A percentile compares a stretch with the other conserved stretches of the same genome.
Conservation (phyloP, 2,329 filamentous ascomycete species). For the Aspergillus ruber region DNA sequence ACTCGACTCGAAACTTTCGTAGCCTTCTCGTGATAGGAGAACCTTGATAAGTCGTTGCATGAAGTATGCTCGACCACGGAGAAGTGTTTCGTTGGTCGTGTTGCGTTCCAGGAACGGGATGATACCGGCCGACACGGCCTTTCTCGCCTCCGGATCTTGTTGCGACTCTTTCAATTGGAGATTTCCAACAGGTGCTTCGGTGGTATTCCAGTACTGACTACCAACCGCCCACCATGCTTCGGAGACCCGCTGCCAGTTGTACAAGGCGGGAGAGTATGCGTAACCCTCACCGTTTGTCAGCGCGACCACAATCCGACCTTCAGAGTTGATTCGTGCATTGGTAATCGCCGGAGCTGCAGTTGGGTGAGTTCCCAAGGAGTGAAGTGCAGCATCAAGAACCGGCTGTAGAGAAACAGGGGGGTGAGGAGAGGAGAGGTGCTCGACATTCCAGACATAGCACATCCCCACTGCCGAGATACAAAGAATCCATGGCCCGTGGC, state of each 20-base stretch:
- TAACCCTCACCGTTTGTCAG: slow-evolving; percentile 93
- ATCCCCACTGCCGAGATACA: slow-evolving; percentile 83
- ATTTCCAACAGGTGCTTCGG: slow-evolving; percentile 79
- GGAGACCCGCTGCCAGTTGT: slow-evolving; percentile 88
- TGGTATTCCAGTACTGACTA: slow-evolving; percentile 98
- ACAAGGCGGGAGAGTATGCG: slow-evolving; percentile 78
- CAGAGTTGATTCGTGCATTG: slow-evolving; percentile 83
- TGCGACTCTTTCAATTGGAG: slow-evolving; percentile 66
- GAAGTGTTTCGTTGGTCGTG: slow-evolving; percentile 84
- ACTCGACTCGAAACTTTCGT: slow-evolving; percentile 82
- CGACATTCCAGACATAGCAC: slow-evolving; percentile 90
- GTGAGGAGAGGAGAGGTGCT: slow-evolving; percentile 74
- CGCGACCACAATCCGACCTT: slow-evolving; percentile 79
- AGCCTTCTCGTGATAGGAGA: slow-evolving; percentile 80
- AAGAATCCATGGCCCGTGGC: slow-evolving; percentile 79
- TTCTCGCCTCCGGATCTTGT: slow-evolving; percentile 45
- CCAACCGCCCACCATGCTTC: slow-evolving; percentile 98
- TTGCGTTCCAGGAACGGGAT: slow-evolving; percentile 90
- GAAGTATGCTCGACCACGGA: slow-evolving; percentile 87
- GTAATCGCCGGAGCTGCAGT: slow-evolving; percentile 78
- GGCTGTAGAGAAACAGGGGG: slow-evolving; percentile 85
- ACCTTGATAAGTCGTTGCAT: slow-evolving; percentile 87
- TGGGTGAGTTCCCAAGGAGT: slow-evolving; percentile 70
- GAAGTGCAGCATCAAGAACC: slow-evolving; percentile 77
- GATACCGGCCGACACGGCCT: slow-evolving; percentile 75